phyloP scores from a whole-genome alignment of 371 early-diverging fungal species.

The Mucor circinelloides region DNA sequence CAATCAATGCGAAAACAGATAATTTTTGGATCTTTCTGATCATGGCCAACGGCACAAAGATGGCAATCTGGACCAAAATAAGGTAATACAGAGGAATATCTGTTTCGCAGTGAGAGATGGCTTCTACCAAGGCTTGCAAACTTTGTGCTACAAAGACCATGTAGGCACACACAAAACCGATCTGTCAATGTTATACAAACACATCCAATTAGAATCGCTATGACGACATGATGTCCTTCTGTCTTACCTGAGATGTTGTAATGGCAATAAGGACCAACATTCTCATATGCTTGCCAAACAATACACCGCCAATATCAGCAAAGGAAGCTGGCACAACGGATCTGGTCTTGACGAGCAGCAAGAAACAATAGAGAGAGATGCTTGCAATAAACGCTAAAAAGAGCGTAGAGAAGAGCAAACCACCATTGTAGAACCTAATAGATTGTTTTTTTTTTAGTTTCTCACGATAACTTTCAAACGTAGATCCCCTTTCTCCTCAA shows the following conservation, averaged over 20 bases:
- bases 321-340: constrained; percentile 62
- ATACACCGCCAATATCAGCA: constrained; percentile 72
- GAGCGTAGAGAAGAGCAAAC: constrained; percentile 59
- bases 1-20: constrained; percentile 79
- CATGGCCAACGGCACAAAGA: constrained; percentile 84
- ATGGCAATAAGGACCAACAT: constrained; percentile 72
- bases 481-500: neutral
- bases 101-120: constrained; percentile 51
- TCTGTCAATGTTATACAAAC: constrained; percentile 22
- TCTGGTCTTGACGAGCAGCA: constrained; percentile 64
- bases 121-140: constrained; percentile 67
- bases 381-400: constrained; percentile 55
- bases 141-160: constrained; percentile 89
- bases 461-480: neutral
- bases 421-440: constrained; percentile 67
- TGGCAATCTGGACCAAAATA: constrained; percentile 68
- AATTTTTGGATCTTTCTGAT: constrained; percentile 83
- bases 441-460: neutral
- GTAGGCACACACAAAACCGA: constrained; percentile 89
- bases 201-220: neutral
- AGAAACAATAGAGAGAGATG: constrained; percentile 61
- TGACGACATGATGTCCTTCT: neutral
- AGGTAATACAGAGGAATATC: constrained; percentile 45
- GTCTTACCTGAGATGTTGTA: constrained; percentile 72
- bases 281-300: constrained; percentile 77